Evolutionary conservation across 768 basidiomycete species (phyloP).

Genomic region (Auricularia sp.): DNA sequence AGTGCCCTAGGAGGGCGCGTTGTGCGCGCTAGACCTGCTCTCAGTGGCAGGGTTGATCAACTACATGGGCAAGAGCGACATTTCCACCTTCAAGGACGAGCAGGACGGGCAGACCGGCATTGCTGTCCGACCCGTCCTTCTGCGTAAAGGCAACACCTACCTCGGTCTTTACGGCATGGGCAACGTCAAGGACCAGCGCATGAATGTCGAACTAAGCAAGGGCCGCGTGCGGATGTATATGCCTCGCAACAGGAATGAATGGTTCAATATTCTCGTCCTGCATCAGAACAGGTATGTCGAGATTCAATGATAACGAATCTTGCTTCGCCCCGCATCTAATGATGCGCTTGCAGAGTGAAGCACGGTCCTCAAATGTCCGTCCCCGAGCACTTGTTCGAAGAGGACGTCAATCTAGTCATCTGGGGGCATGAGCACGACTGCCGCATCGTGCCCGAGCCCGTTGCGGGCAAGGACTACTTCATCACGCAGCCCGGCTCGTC

Average conservation of each 20-base stretch:
- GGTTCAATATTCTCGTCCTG: slow-evolving; percentile 90
- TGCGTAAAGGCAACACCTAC: slow-evolving; percentile 75
- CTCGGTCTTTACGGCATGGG: slow-evolving; percentile 95
- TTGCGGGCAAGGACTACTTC: slow-evolving; percentile 83
- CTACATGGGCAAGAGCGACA: slow-evolving; percentile 95
- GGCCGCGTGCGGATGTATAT: slow-evolving; percentile 95
- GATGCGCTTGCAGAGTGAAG: slow-evolving; percentile 52
- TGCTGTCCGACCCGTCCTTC: slow-evolving; percentile 78
- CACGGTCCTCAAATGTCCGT: slow-evolving; percentile 93
- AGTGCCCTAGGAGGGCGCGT: slow-evolving; percentile 68
- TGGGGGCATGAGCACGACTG: slow-evolving; percentile 99
- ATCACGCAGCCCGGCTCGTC: slow-evolving; percentile 94
- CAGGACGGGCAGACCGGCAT: slow-evolving; percentile 65
- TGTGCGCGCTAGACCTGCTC: slow-evolving; percentile 90
- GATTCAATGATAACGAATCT: not conserved
- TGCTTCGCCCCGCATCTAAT: not conserved
- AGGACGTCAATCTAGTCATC: slow-evolving; percentile 83
- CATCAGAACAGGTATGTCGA: slow-evolving; percentile 86
- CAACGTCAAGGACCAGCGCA: slow-evolving; percentile 90
- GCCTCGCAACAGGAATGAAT: slow-evolving; percentile 81
- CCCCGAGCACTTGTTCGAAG: slow-evolving; percentile 95
- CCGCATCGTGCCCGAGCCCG: slow-evolving; percentile 79
- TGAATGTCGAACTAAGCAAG: slow-evolving; percentile 92
- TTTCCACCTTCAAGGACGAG: slow-evolving; percentile 57
- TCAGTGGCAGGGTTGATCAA: slow-evolving; percentile 91